Evolutionary conservation across 2,329 filamentous ascomycete genomes (phyloP).

Genomic region (Diaporthe vexans): DNA sequence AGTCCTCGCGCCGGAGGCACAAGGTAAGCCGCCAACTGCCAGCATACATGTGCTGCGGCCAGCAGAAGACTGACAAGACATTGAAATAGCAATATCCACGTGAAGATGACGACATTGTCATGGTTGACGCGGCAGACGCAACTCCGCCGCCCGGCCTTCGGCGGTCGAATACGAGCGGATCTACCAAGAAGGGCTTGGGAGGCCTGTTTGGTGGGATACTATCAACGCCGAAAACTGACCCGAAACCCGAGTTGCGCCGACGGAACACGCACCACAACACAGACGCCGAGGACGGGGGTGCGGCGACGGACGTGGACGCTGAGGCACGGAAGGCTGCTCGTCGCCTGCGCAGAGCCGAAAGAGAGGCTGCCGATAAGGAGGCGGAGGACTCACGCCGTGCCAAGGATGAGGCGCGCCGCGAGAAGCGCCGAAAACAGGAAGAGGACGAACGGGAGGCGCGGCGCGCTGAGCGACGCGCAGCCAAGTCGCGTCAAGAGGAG

Average conservation of each 20-base stretch:
- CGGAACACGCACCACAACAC: slow-evolving; percentile 64
- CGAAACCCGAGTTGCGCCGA: slow-evolving; percentile 61
- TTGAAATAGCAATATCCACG: slow-evolving; percentile 74
- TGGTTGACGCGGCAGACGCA: slow-evolving; percentile 65
- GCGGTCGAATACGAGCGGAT: slow-evolving; percentile 71
- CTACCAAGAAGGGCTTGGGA: slow-evolving; percentile 68
- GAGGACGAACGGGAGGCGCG: slow-evolving; percentile 74
- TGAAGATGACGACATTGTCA: slow-evolving; percentile 71
- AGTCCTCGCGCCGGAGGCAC: slow-evolving; percentile 58
- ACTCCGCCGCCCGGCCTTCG: slow-evolving; percentile 66
- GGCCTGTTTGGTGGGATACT: slow-evolving; percentile 74
- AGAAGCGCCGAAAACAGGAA: slow-evolving; percentile 68
- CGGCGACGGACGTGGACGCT: slow-evolving; percentile 67
- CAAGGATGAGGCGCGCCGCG: slow-evolving; percentile 70
- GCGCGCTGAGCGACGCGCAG: slow-evolving; percentile 66
- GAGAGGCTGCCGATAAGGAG: slow-evolving; percentile 56
- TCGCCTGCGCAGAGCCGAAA: slow-evolving; percentile 69
- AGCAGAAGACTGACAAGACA: slow-evolving; percentile 55
- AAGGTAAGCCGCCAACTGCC: slow-evolving; percentile 52
- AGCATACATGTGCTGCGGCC: slow-evolving; percentile 34
- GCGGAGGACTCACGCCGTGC: slow-evolving; percentile 69
- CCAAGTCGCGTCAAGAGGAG: slow-evolving; percentile 62
- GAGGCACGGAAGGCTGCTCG: slow-evolving; percentile 75
- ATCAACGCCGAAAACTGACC: slow-evolving; percentile 61
- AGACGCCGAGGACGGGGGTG: slow-evolving; percentile 68